These are phyloP conservation scores for Cyberlindnera petersonii DNA, from an alignment of 805 yeast genomes.

Conservation along the genomic window DNA sequence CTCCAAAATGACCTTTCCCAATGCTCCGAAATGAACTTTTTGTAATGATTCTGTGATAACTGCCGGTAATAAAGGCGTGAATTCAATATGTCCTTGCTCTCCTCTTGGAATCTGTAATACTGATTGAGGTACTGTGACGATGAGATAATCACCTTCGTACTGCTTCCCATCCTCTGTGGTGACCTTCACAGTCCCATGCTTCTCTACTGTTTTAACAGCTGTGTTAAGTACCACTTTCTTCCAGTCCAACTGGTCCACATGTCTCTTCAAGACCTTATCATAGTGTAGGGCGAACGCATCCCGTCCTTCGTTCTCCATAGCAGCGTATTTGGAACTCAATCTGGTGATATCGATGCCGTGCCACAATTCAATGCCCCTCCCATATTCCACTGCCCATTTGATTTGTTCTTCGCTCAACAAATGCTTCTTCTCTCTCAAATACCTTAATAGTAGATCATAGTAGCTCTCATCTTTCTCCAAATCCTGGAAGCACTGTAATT, in stretches of 20 bases:
- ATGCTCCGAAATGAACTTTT: slow-evolving; percentile 55
- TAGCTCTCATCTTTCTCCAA: slow-evolving; percentile 52
- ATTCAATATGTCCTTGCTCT: slow-evolving; percentile 45
- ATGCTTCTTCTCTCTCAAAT: slow-evolving; percentile 41
- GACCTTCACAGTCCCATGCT: slow-evolving; percentile 26
- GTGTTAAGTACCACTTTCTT: slow-evolving; percentile 37
- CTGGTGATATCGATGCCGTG: slow-evolving; percentile 68
- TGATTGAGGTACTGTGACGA: slow-evolving; percentile 79
- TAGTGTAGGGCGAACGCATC: slow-evolving; percentile 65
- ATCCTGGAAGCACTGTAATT: slow-evolving; percentile 49
- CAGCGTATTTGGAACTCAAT: slow-evolving; percentile 64
- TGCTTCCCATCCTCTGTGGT: slow-evolving; percentile 30
- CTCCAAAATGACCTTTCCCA: slow-evolving; percentile 72
- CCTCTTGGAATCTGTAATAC: slow-evolving; percentile 40
- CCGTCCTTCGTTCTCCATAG: slow-evolving; percentile 73
- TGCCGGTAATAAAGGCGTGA: slow-evolving; percentile 54
- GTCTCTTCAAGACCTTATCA: slow-evolving; percentile 45
- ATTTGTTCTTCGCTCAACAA: slow-evolving; percentile 51
- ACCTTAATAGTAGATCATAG: slow-evolving; percentile 44
- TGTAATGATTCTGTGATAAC: slow-evolving; percentile 40
- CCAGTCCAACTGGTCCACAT: slow-evolving; percentile 37
- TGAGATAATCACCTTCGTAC: slow-evolving; percentile 47
- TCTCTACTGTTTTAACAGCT: slow-evolving; percentile 39
- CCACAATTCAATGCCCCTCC: slow-evolving; percentile 70
- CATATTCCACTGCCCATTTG: slow-evolving; percentile 45